phyloP scores from a whole-genome alignment of 371 early-diverging fungal genomes.

The Lichtheimia corymbifera region DNA sequence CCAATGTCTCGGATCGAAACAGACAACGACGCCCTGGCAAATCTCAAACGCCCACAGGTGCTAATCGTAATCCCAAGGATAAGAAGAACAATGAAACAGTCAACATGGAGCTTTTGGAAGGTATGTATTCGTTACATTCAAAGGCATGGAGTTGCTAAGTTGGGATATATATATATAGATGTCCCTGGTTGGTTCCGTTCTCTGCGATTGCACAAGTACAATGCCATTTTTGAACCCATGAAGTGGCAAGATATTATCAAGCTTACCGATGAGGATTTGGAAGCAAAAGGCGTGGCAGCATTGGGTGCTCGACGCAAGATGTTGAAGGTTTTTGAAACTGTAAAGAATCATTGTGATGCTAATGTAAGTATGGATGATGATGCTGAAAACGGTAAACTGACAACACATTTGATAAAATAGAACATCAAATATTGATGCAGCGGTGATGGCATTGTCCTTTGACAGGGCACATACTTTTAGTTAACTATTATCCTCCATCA shows the following conservation, averaged over 20 bases:
- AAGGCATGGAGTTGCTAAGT: neutral
- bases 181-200: slow-evolving; percentile 89
- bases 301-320: slow-evolving; percentile 95
- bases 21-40: slow-evolving; percentile 11
- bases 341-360: slow-evolving; percentile 57
- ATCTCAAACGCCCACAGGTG: slow-evolving; percentile 20
- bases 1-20: slow-evolving; percentile 14
- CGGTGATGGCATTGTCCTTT: neutral
- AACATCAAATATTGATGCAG: slow-evolving; percentile 16
- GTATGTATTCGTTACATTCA: slow-evolving; percentile 29
- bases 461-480: neutral
- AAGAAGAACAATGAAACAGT: slow-evolving; percentile 74
- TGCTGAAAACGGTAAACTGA: slow-evolving; percentile 22
- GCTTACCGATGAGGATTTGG: slow-evolving; percentile 80
- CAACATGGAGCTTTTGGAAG: slow-evolving; percentile 72
- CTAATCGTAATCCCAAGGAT: slow-evolving; percentile 56
- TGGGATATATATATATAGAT: slow-evolving; percentile 47
- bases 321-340: slow-evolving; percentile 92
- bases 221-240: slow-evolving; percentile 81
- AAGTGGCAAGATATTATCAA: slow-evolving; percentile 88
- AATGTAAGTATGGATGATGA: slow-evolving; percentile 38
- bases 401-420: slow-evolving; percentile 2
- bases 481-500: neutral
- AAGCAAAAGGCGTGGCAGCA: slow-evolving; percentile 87
- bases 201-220: slow-evolving; percentile 94